Percentiles rank a stretch among this genome's conserved stretches.
phyloP scores from a whole-genome alignment of 495 filamentous ascomycete genomes.

The Aspergillus wentii region DNA sequence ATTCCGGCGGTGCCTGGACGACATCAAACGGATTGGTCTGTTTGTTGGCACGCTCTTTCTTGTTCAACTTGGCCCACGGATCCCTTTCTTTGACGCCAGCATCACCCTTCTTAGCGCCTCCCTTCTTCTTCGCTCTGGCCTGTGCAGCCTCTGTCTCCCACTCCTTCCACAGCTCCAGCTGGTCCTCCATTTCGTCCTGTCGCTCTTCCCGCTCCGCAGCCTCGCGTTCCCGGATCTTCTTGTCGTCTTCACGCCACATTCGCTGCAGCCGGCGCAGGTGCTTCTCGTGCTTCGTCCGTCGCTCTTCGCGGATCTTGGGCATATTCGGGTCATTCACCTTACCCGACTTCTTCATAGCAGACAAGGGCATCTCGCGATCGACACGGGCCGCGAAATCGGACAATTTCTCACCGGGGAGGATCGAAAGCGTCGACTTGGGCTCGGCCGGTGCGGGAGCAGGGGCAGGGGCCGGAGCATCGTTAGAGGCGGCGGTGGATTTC shows the following conservation, averaged over 20 bases:
- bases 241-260: conserved; percentile 75
- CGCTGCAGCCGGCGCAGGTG: conserved; percentile 75
- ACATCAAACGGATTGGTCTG: conserved; percentile 64
- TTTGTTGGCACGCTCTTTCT: conserved; percentile 51
- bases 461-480: conserved; percentile 9
- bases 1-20: conserved; percentile 72
- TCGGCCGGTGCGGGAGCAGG: conserved; percentile 1
- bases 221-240: conserved; percentile 57
- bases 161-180: conserved; percentile 40
- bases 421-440: conserved; percentile 48
- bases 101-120: conserved; percentile 29
- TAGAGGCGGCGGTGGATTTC: conserved; percentile 6
- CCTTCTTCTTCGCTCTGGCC: conserved; percentile 57
- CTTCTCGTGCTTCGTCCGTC: conserved; percentile 75
- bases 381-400: conserved; percentile 81
- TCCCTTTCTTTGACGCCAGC: conserved; percentile 56
- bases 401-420: conserved; percentile 76
- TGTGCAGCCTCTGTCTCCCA: conserved; percentile 45
- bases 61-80: conserved; percentile 72
- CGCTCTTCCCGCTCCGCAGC: conserved; percentile 61
- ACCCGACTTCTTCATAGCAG: conserved; percentile 45
- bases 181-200: conserved; percentile 47
- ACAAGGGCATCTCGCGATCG: conserved; percentile 75
- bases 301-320: conserved; percentile 46
- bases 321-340: conserved; percentile 19